Conservation (phyloP, 805 yeast genomes). For the Cyberlindnera xylosilytica region DNA sequence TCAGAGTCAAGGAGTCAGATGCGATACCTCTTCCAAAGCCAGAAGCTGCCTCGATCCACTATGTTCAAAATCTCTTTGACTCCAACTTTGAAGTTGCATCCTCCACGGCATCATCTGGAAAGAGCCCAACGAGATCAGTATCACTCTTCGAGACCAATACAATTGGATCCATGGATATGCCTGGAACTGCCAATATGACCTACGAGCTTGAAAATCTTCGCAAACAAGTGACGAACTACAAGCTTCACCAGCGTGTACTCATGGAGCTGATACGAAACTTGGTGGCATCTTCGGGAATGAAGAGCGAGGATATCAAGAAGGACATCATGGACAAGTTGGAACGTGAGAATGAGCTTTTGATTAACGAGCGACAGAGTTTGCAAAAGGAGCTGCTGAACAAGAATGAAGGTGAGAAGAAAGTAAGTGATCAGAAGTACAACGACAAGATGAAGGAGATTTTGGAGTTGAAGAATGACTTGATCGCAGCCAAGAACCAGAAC, state of each 20-base stretch:
- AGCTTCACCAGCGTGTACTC: constrained; percentile 32
- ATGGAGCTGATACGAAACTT: constrained; percentile 29
- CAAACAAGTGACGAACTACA: constrained; percentile 40
- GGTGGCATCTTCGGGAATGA: constrained; percentile 18
- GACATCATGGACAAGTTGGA: constrained; percentile 23
- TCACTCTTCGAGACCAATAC: constrained; percentile 22
- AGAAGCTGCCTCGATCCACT: constrained; percentile 14
- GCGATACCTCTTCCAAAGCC: constrained; percentile 2
- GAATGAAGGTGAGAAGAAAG: neutral
- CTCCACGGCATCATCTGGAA: constrained; percentile 2
- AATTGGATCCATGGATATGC: constrained; percentile 9
- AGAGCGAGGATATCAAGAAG: constrained; percentile 20
- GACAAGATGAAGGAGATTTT: constrained; percentile 24
- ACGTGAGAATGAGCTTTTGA: constrained; percentile 19
- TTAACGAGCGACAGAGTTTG: constrained; percentile 17
- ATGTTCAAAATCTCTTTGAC: constrained; percentile 25
- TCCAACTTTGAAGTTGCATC: constrained; percentile 5
- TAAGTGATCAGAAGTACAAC: constrained; percentile 10
- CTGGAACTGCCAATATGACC: constrained; percentile 14
- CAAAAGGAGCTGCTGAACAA: constrained; percentile 18
- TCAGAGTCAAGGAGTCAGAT: constrained; percentile 10
- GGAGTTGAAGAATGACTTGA: constrained; percentile 27
- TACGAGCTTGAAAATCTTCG: constrained; percentile 37
- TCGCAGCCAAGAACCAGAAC: constrained; percentile 19
- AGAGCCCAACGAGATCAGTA: constrained; percentile 17